Evolutionary conservation across 1,284 basidiomycete species (phyloP).

Genomic region (Acaromyces ingoldii): DNA sequence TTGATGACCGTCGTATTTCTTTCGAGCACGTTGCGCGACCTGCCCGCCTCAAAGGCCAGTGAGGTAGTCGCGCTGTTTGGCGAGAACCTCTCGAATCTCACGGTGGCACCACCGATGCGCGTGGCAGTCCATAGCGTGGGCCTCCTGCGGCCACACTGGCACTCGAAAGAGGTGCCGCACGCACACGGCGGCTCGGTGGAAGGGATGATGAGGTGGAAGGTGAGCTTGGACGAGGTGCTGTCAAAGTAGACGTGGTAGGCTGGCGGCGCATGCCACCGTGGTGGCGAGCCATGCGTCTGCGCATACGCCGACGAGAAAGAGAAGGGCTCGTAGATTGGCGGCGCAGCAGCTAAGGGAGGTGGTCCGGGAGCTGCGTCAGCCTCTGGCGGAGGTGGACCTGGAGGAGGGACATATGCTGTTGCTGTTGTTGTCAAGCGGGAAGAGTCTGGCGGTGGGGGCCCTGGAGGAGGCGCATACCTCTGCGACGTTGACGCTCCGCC

Average conservation of each 20-base stretch:
- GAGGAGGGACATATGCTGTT: no score
- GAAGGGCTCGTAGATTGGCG: conserved; percentile 5
- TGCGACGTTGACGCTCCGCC: no score
- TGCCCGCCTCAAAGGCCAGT: no score
- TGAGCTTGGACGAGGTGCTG: conserved; percentile 14
- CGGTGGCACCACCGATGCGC: no score
- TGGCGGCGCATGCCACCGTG: background rate
- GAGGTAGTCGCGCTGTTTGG: no score
- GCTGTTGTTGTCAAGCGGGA: background rate
- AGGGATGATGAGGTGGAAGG: conserved; percentile 25
- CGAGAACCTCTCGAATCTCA: no score
- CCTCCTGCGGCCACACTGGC: background rate
- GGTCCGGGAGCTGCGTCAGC: background rate
- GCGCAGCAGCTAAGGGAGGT: background rate
- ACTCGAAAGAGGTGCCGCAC: conserved; percentile 4
- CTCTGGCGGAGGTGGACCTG: background rate
- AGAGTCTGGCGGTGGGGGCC: background rate
- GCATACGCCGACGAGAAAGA: conserved; percentile 1
- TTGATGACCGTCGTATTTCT: no score
- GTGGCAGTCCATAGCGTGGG: background rate
- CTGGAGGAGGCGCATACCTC: background rate
- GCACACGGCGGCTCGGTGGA: conserved; percentile 4
- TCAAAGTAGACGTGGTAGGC: conserved; percentile 3
- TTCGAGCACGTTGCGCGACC: no score
- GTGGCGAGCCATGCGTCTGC: background rate